These are phyloP conservation scores for Leccinellum rugosiceps DNA, from an alignment of 768 basidiomycete species.

Conservation along the genomic window DNA sequence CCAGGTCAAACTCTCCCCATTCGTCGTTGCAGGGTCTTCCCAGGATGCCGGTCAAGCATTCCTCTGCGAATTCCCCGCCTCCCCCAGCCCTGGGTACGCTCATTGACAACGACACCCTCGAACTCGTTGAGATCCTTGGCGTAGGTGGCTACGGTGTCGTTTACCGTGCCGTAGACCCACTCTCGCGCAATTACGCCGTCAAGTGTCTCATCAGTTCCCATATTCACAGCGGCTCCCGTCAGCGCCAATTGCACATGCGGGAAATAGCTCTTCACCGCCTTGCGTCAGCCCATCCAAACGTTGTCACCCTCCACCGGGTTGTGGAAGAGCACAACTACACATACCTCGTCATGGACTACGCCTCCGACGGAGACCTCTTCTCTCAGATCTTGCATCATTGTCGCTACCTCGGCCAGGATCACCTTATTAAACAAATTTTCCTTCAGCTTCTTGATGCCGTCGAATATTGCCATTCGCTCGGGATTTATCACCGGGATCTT, in stretches of 20 bases:
- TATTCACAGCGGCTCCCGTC: conserved; percentile 44
- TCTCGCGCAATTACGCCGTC: conserved; percentile 71
- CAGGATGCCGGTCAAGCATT: conserved; percentile 32
- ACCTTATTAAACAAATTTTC: conserved; percentile 85
- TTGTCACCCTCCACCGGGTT: conserved; percentile 87
- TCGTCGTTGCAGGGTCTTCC: conserved; percentile 16
- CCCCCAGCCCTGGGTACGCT: conserved; percentile 62
- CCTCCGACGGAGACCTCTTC: conserved; percentile 87
- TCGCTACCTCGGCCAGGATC: conserved; percentile 80
- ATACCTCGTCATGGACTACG: conserved; percentile 93
- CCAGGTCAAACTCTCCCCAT: conserved; percentile 14
- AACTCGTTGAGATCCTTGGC: conserved; percentile 85
- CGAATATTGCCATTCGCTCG: conserved; percentile 86
- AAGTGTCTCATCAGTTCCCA: conserved; percentile 77
- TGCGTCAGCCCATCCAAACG: conserved; percentile 69
- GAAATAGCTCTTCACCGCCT: conserved; percentile 83
- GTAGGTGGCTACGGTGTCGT: conserved; percentile 95
- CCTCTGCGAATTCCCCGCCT: conserved; percentile 41
- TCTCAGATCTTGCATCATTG: conserved; percentile 76
- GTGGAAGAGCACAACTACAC: conserved; percentile 79
- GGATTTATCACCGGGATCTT: conserved; percentile 94
- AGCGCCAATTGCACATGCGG: conserved; percentile 76
- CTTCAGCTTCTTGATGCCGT: conserved; percentile 92
- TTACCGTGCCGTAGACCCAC: conserved; percentile 74
- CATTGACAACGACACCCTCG: conserved; percentile 79